These are phyloP conservation scores for Porphyra umbilicalis DNA, from an alignment of 31 red algal species.

Conservation along the genomic window DNA sequence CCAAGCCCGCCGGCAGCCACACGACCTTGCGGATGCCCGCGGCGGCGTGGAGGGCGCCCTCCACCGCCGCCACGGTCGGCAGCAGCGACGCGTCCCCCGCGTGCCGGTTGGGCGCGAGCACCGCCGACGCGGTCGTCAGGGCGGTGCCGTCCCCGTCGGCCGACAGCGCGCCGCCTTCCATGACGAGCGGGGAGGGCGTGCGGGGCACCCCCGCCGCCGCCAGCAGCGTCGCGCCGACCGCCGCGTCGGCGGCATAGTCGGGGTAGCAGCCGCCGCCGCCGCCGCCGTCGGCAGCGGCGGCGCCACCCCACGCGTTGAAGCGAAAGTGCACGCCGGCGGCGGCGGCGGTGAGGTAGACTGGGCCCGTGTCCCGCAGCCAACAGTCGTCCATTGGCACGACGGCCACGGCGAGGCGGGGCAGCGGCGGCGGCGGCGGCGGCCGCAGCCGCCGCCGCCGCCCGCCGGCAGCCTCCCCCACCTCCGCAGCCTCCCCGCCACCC, in stretches of 20 bases:
- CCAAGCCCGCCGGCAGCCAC: constrained; percentile 65
- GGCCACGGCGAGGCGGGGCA: constrained; percentile 8
- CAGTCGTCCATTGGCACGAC: constrained; percentile 59
- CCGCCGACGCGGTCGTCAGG: constrained; percentile 56
- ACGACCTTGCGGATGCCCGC: constrained; percentile 42
- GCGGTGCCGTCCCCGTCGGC: constrained; percentile 60
- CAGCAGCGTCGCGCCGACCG: constrained; percentile 25
- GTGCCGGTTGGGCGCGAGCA: constrained; percentile 64
- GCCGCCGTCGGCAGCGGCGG: too few species aligned
- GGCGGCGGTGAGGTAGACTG: constrained; percentile 15
- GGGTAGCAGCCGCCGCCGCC: constrained; percentile 61
- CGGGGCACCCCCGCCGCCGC: constrained; percentile 11
- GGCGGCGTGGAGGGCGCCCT: constrained; percentile 14
- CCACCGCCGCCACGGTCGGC: constrained; percentile 3
- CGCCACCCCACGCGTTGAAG: constrained; percentile 88
- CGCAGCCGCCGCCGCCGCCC: background rate
- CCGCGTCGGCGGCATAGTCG: constrained; percentile 19
- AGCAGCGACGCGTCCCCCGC: background rate
- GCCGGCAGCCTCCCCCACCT: background rate
- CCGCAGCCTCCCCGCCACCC: background rate
- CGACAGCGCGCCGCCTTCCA: constrained; percentile 72
- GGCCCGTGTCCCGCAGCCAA: constrained; percentile 75
- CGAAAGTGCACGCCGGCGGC: constrained; percentile 39
- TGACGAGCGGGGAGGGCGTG: constrained; percentile 12
- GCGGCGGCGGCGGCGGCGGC: too few species aligned